A percentile compares a stretch with the other conserved stretches of the same genome.
Conservation (phyloP, 2,329 filamentous ascomycete genomes). For the Cercospora canescens region DNA sequence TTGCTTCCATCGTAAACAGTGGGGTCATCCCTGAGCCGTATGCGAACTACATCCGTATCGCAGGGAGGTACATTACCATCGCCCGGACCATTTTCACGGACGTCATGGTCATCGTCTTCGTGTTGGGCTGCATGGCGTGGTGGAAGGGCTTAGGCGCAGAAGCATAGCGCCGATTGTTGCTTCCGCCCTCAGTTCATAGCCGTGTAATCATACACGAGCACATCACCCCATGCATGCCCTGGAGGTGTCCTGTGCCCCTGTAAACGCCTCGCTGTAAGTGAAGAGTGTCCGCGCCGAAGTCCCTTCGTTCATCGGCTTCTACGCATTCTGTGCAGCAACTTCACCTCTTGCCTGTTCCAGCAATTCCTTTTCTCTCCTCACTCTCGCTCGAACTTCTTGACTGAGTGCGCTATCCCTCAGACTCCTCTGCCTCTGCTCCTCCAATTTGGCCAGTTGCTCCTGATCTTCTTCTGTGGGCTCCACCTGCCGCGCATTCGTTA, state of each 20-base stretch:
- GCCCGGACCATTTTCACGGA: slow-evolving; percentile 71
- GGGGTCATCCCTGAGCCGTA: slow-evolving; percentile 65
- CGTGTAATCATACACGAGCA: slow-evolving; percentile 4
- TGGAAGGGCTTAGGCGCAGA: slow-evolving; percentile 39
- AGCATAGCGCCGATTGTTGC: slow-evolving; percentile 12
- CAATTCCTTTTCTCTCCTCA: slow-evolving; percentile 63
- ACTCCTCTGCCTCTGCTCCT: slow-evolving; percentile 54
- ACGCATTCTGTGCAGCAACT: slow-evolving; percentile 24
- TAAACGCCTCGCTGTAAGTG: slow-evolving; percentile 6
- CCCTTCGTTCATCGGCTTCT: neutral
- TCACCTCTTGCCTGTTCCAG: slow-evolving; percentile 57
- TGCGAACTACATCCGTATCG: slow-evolving; percentile 61
- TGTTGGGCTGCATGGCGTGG: slow-evolving; percentile 62
- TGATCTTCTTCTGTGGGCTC: slow-evolving; percentile 61
- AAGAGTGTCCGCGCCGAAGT: neutral
- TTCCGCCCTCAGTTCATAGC: neutral
- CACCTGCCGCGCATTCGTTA: slow-evolving; percentile 62
- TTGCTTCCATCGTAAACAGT: slow-evolving; percentile 60
- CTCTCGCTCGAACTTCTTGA: slow-evolving; percentile 55
- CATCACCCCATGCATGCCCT: neutral
- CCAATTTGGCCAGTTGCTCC: slow-evolving; percentile 58
- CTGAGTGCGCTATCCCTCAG: slow-evolving; percentile 58
- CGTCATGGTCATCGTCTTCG: slow-evolving; percentile 75
- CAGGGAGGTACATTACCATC: slow-evolving; percentile 68
- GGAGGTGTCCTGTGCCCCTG: neutral